Conservation (phyloP, 345 rosid species). For the Arabis hirsuta region DNA sequence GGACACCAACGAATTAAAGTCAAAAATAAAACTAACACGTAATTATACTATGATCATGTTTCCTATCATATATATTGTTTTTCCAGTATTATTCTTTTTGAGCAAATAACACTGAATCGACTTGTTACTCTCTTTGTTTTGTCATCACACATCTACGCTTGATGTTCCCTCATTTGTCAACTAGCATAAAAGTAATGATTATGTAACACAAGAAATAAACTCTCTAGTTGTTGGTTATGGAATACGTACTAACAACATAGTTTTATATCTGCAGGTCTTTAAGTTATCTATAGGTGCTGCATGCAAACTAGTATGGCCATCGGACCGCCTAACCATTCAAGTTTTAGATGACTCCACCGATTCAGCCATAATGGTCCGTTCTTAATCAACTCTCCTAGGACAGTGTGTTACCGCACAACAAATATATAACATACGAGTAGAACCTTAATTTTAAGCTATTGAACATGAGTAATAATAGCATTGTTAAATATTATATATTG, state of each 20-base stretch:
- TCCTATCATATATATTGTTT: no score
- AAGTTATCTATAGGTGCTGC: conserved; percentile 62
- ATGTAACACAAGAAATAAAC: no score
- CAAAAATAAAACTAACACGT: conserved; percentile 8
- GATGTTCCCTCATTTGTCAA: conserved; percentile 3
- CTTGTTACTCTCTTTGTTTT: not conserved
- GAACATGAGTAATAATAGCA: not conserved
- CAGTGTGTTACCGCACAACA: not conserved
- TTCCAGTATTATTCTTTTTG: not conserved
- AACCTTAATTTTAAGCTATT: not conserved
- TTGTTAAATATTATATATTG: no score
- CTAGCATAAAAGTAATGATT: not conserved
- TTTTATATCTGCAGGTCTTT: conserved; percentile 48
- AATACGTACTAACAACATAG: not conserved
- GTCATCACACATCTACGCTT: not conserved
- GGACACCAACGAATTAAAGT: not conserved
- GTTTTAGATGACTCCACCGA: conserved; percentile 66
- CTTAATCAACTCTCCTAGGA: not conserved
- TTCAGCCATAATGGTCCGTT: conserved; percentile 54
- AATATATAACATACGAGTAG: not conserved
- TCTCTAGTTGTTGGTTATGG: not conserved
- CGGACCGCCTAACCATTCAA: conserved; percentile 55
- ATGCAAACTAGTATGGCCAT: conserved; percentile 62
- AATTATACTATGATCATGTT: not conserved
- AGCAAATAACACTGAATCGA: not conserved